These are phyloP conservation scores for Cordyceps javanica DNA, from an alignment of 2,329 filamentous ascomycete species.

Conservation along the genomic window DNA sequence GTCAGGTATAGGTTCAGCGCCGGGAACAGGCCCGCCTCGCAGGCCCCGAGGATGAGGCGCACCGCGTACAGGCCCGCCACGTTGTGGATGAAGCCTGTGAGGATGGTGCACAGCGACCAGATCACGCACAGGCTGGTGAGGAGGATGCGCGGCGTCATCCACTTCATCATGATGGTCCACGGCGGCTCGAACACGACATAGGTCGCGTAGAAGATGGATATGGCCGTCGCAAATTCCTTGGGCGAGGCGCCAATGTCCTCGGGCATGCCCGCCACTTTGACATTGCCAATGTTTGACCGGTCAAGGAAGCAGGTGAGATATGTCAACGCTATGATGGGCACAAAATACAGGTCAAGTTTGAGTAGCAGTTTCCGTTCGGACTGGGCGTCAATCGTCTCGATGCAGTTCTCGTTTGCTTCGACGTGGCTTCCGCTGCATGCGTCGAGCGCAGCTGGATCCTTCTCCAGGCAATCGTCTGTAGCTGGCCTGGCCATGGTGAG, in stretches of 20 bases:
- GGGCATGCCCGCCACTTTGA: constrained; percentile 28
- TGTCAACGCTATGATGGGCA: constrained; percentile 46
- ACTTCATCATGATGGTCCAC: constrained; percentile 27
- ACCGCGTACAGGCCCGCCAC: constrained; percentile 21
- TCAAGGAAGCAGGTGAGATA: constrained; percentile 51
- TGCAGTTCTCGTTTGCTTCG: constrained; percentile 1
- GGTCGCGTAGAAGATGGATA: constrained; percentile 27
- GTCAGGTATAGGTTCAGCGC: constrained; percentile 22
- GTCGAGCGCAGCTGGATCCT: neutral
- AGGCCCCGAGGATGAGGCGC: constrained; percentile 21
- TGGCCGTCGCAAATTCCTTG: constrained; percentile 26
- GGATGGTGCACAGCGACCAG: constrained; percentile 23
- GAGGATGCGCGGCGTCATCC: constrained; percentile 26
- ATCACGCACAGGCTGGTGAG: constrained; percentile 22
- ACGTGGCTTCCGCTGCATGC: neutral
- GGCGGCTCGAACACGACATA: constrained; percentile 27
- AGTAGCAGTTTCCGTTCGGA: constrained; percentile 24
- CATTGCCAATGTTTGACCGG: constrained; percentile 42
- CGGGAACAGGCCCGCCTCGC: constrained; percentile 23
- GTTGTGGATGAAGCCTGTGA: constrained; percentile 25
- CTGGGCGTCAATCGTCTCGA: constrained; percentile 22
- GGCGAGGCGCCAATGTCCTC: constrained; percentile 26
- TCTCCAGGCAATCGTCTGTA: constrained; percentile 4
- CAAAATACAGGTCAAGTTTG: constrained; percentile 28
- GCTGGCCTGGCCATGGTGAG: neutral